Conservation (phyloP, 495 filamentous ascomycete genomes). For the Trichoderma orchidacearum region DNA sequence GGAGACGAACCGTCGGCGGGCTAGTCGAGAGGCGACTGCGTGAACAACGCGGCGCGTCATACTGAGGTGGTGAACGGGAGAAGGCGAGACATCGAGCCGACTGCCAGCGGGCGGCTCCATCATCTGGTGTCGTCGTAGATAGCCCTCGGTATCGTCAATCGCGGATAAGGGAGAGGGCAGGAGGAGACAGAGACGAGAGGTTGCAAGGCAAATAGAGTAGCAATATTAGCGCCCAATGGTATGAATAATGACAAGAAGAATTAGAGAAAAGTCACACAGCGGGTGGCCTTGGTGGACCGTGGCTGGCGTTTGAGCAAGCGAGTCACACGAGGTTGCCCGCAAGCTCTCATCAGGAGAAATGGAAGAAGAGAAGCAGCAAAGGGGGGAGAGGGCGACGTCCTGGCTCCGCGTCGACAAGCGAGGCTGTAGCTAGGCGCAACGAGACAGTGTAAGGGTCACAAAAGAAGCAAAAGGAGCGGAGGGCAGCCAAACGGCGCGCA, state of each 20-base stretch:
- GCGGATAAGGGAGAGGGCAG: background rate
- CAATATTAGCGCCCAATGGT: too few species aligned
- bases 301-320: background rate
- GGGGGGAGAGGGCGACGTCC: background rate
- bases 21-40: background rate
- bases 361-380: background rate
- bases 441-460: too few species aligned
- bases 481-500: too few species aligned
- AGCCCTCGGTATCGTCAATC: background rate
- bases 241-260: too few species aligned
- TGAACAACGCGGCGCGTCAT: background rate
- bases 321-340: background rate
- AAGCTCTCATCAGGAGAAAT: background rate
- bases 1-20: background rate
- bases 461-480: too few species aligned
- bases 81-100: background rate
- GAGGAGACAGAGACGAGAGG: background rate
- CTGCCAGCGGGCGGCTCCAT: constrained; percentile 1
- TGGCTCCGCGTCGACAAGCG: too few species aligned
- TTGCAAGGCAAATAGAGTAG: background rate
- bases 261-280: background rate
- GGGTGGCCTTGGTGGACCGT: background rate
- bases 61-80: background rate
- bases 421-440: too few species aligned
- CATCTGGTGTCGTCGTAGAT: background rate